A percentile compares a stretch with the other conserved stretches of the same genome.
These are phyloP conservation scores for Blastocystis sp. DNA, from an alignment of 352 stramenopile genomes.

Conservation along the genomic window DNA sequence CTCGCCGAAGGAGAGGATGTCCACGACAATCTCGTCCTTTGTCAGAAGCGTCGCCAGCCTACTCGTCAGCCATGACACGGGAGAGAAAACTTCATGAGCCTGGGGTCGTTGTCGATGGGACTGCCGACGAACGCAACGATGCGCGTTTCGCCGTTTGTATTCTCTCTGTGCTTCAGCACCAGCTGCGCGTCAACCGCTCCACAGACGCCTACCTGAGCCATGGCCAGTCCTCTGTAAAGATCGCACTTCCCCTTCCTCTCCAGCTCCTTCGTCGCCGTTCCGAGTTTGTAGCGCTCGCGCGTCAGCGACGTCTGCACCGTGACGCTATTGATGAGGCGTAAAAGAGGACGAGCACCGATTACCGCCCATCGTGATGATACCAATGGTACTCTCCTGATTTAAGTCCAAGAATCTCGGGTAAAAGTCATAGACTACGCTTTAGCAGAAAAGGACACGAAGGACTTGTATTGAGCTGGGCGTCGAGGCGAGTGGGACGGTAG, in stretches of 20 bases:
- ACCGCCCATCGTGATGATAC: slow-evolving; percentile 61
- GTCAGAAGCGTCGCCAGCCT: slow-evolving; percentile 34
- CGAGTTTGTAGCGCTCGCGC: slow-evolving; percentile 67
- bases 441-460: background rate
- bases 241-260: slow-evolving; percentile 43
- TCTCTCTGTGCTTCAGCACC: slow-evolving; percentile 63
- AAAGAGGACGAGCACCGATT: slow-evolving; percentile 5
- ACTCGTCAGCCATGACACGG: background rate
- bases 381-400: slow-evolving; percentile 63
- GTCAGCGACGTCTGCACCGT: slow-evolving; percentile 47
- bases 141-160: slow-evolving; percentile 58
- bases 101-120: slow-evolving; percentile 32
- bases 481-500: slow-evolving; percentile 46
- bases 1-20: slow-evolving; percentile 66
- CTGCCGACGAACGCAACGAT: slow-evolving; percentile 65
- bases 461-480: slow-evolving; percentile 63
- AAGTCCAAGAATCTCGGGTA: slow-evolving; percentile 52
- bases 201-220: slow-evolving; percentile 33
- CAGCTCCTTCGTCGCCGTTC: slow-evolving; percentile 56
- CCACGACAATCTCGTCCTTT: slow-evolving; percentile 47
- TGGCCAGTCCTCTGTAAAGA: slow-evolving; percentile 54
- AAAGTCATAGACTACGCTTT: slow-evolving; percentile 62
- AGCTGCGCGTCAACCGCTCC: background rate
- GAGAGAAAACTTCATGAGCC: slow-evolving; percentile 15
- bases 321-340: slow-evolving; percentile 34